Conservation (phyloP, 2,329 filamentous ascomycete species). For the Intubia oerlemansii region DNA sequence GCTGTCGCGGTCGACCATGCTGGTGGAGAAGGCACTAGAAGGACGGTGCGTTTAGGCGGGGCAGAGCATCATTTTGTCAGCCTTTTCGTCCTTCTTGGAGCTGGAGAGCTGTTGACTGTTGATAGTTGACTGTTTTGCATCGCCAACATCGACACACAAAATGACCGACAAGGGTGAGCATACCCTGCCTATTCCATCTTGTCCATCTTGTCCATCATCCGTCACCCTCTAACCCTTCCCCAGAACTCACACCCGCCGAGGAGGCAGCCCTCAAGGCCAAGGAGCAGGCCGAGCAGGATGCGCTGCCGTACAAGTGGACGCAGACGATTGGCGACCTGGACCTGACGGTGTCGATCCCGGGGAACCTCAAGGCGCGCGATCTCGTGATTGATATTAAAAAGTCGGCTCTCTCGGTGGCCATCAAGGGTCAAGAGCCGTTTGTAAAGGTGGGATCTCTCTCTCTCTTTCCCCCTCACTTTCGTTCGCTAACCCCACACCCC, state of each 20-base stretch:
- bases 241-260: constrained; percentile 33
- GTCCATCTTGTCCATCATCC: not conserved
- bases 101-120: too few species aligned
- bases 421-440: constrained; percentile 77
- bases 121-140: too few species aligned
- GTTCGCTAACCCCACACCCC: not conserved
- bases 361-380: constrained; percentile 67
- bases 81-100: constrained; percentile 3
- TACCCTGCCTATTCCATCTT: too few species aligned
- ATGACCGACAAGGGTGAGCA: constrained; percentile 4
- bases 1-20: too few species aligned
- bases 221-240: too few species aligned
- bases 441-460: constrained; percentile 22
- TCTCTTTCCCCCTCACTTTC: not conserved
- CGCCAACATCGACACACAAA: not conserved
- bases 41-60: not conserved
- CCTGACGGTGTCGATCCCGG: constrained; percentile 55
- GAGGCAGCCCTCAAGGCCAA: constrained; percentile 39
- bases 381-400: constrained; percentile 68
- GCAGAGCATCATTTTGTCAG: constrained; percentile 2
- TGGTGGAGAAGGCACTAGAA: constrained; percentile 3
- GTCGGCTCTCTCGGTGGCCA: constrained; percentile 50
- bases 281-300: constrained; percentile 71
- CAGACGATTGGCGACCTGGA: constrained; percentile 84
- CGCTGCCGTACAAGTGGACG: constrained; percentile 91